phyloP scores from a whole-genome alignment of 2,329 filamentous ascomycete genomes.

The Verruconis gallopava region DNA sequence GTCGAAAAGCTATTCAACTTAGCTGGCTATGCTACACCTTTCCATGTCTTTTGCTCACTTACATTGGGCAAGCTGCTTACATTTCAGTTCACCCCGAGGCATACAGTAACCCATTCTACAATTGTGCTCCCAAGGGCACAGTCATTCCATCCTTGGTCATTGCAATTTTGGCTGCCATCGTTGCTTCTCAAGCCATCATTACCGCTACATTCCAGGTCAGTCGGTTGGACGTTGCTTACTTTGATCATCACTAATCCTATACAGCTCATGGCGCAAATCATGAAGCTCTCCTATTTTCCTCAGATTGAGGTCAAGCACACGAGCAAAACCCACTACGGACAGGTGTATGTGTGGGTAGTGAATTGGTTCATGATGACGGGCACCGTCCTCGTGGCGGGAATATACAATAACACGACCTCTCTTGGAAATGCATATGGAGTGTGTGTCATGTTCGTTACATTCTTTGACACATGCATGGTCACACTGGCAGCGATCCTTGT shows the following conservation, averaged over 20 bases:
- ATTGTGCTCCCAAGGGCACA: conserved; percentile 52
- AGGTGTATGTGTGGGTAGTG: conserved; percentile 61
- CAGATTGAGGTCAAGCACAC: conserved; percentile 57
- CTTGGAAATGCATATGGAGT: conserved; percentile 66
- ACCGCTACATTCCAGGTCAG: conserved; percentile 57
- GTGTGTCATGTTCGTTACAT: conserved; percentile 69
- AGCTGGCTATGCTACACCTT: conserved; percentile 58
- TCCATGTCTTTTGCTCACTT: conserved; percentile 54
- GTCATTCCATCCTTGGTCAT: conserved; percentile 56
- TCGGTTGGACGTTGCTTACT: no score
- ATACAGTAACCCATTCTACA: conserved; percentile 62
- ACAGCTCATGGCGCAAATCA: conserved; percentile 52
- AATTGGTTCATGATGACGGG: conserved; percentile 71
- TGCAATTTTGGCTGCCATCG: conserved; percentile 57
- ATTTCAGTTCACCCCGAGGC: conserved; percentile 48
- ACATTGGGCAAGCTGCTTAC: conserved; percentile 62
- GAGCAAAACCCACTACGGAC: conserved; percentile 55
- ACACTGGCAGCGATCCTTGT: conserved; percentile 58
- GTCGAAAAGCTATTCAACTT: conserved; percentile 52
- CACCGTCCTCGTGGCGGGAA: conserved; percentile 58
- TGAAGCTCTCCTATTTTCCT: conserved; percentile 62
- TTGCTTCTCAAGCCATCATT: conserved; percentile 68
- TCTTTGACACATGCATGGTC: conserved; percentile 65
- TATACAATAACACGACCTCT: conserved; percentile 47
- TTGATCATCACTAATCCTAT: background rate